Conservation (phyloP, 1,284 basidiomycete genomes). For the Prillingera fragicola region DNA sequence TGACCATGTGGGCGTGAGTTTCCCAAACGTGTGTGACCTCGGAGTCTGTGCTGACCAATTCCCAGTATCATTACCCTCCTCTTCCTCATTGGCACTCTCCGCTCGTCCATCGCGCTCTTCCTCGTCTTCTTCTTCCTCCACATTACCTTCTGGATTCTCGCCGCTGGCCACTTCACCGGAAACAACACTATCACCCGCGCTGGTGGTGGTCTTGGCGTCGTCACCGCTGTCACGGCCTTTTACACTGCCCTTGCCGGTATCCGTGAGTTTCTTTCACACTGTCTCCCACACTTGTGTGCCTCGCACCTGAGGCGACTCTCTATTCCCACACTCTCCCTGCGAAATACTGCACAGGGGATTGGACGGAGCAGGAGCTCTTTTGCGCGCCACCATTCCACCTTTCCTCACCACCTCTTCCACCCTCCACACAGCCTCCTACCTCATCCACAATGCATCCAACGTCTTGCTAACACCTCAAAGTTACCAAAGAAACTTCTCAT, state of each 20-base stretch:
- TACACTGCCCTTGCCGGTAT: conserved; percentile 53
- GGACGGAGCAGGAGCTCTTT: background rate
- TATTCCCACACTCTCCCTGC: no score
- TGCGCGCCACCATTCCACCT: background rate
- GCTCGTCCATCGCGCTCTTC: conserved; percentile 17
- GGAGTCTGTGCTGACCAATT: conserved; percentile 4
- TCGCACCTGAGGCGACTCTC: background rate
- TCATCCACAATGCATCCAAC: background rate
- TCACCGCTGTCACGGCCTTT: conserved; percentile 36
- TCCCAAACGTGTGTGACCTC: no score
- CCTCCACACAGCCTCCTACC: background rate
- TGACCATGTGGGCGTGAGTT: conserved; percentile 42
- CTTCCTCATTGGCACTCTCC: conserved; percentile 52
- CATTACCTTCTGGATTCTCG: conserved; percentile 52
- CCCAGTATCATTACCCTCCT: conserved; percentile 54
- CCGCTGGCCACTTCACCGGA: conserved; percentile 38
- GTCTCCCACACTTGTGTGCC: conserved; percentile 9
- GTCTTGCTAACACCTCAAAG: background rate
- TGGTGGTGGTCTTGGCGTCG: conserved; percentile 65
- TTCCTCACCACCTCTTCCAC: background rate
- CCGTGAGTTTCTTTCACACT: conserved; percentile 26
- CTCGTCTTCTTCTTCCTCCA: conserved; percentile 66
- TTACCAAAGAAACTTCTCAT: conserved; percentile 49
- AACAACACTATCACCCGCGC: conserved; percentile 51
- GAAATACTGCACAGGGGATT: no score